Evolutionary conservation across 371 early-diverging fungal genomes (phyloP).

Genomic region (Syncephalastrum monosporum): DNA sequence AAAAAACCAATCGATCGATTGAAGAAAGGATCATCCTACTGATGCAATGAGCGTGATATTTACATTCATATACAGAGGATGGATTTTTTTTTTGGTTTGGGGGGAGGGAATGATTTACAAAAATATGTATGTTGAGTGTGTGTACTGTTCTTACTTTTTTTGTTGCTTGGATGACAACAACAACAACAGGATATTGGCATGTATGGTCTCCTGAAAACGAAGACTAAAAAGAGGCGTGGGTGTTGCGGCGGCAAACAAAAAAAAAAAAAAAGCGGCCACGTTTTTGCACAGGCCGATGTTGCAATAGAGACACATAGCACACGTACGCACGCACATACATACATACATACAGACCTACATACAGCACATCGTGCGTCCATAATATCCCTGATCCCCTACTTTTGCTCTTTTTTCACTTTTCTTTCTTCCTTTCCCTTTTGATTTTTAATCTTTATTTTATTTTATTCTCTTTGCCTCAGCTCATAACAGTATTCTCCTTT

Average conservation of each 20-base stretch:
- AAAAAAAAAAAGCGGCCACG: conserved; percentile 1
- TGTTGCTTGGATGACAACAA: background rate
- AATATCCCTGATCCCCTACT: background rate
- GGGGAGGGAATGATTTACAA: no score
- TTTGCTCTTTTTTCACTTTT: background rate
- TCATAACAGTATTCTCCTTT: background rate
- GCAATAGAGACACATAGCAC: conserved; percentile 1
- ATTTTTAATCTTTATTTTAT: background rate
- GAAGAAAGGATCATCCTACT: no score
- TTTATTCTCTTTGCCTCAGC: background rate
- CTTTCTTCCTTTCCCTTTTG: background rate
- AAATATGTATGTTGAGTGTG: no score
- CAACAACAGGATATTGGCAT: conserved; percentile 3
- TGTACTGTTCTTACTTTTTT: background rate
- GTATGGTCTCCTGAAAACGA: background rate
- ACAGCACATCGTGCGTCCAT: conserved; percentile 1
- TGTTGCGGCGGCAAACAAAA: no score
- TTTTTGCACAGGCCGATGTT: conserved; percentile 1
- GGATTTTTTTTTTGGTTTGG: no score
- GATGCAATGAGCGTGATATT: no score
- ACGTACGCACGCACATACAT: no score
- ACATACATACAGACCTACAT: background rate
- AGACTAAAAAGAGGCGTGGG: no score
- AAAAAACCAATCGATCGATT: no score
- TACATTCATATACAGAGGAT: no score